Evolutionary conservation across 2,329 filamentous ascomycete species (phyloP), one percentile per base, ranked within the genome.

Genomic region (Acrodontium crateriforme): DNA sequence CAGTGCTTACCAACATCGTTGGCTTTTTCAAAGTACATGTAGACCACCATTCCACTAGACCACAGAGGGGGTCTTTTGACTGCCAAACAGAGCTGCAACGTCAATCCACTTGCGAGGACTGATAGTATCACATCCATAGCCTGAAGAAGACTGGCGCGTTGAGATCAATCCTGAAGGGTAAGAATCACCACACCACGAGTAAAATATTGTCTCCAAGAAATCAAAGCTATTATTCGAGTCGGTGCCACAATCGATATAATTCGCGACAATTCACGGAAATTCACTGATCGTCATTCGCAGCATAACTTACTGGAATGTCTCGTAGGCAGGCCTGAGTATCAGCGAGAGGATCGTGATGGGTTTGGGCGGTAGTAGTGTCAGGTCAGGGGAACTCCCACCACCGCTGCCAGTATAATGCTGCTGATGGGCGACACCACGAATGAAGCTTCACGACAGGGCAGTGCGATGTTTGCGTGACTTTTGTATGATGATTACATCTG

Each of bases 201-300:
- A 98, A 62, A n/a, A 95, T 93, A 69, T 98, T 98, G 77, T 95
- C 89, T 89, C 81, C 85, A 98, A 67, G 91, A 95, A 59, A 98
- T 89, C 41, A 95, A 92, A 36, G 78, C 57, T 49, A 60, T 58
- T 7, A 64, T 61, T 18, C 64, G n/a, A n/a, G n/a, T n/a, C 52
- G 36, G 71, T 56, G 35, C 85, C 81, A 53, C 89, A 98, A 68
- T 93, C 84, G 64, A 98, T 94, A 70, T 92, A 98, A 53, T 83
- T 63, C 42, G 83, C 81, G 50, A 95, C n/a, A 73, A 47, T 83
- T 65, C 40, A 67, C 67, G 55, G 89, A 81, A 45, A 93, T 91
- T 12, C 72, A 67, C 20, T 74, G 69, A 56, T 94, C 85, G 45
- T 95, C 89, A 58, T 91, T 91, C 58, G 89, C 89, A 41, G 89